Base-by-base conservation (phyloP, 352 stramenopile genomes). In the Globisporangium nodosum region DNA sequence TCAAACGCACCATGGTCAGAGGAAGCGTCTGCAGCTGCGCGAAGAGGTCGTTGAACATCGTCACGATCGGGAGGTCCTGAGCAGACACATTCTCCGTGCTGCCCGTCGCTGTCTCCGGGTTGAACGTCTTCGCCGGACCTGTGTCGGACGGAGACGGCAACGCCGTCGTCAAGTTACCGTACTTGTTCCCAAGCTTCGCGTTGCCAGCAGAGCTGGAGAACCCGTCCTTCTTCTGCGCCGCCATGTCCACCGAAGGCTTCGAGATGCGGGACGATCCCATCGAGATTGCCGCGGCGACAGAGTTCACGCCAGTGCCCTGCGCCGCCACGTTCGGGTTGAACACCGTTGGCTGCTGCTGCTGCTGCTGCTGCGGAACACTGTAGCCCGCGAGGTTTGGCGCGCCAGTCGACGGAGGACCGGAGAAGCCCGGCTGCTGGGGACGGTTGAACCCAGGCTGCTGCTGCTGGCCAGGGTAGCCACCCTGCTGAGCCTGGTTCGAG, bases 171-270 rank as follows among this genome's bases (percentile, higher is more conserved):
- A 68, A 56, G 70, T 95, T 95, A 45, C 84, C 83, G 67, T 95
- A 95, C 78, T 95, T 95, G 42, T 79, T 64, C 57, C 83, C 89
- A 56, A 93, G 66, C 66, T 92, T 79, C 71, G 90, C 91, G 78
- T 95, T 93, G 54, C 81, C 81, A 48, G 88, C 85, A 60, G 83
- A 92, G 56, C 74, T 95, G 2, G 92, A 69, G 45, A 95, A 95
- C 0, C 85, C 82, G 42, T 95, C 85, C 59, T 87, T 87, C 64
- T 91, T 87, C 49, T 90, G 80, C 56, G 78, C 78, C 45, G 60
- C 77, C 67, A 95, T 91, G 64, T 95, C 81, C 59, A 92, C 85
- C 48, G 82, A 88, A 15, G 78, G 78, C 54, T 84, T 94, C 13
- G 77, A 69, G 60, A 94, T 93, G 40, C 83, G 83, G 18, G 85